Percentiles rank a stretch among this genome's conserved stretches.
phyloP scores from a whole-genome alignment of 2,329 filamentous ascomycete species.

The Coniochaeta prunicola region DNA sequence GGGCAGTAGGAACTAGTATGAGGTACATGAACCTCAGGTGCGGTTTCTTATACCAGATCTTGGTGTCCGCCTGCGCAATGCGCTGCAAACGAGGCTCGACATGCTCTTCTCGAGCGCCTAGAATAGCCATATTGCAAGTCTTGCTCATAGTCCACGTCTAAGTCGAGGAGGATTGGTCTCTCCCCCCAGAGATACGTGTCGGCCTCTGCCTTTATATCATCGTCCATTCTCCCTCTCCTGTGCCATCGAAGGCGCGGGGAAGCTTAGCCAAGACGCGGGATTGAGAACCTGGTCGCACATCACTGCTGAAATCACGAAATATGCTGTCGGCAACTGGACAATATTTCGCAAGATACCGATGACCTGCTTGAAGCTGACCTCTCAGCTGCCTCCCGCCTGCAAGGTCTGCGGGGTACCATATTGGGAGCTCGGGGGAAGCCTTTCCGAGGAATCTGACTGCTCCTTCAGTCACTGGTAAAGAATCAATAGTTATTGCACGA shows the following conservation, averaged over 20 bases:
- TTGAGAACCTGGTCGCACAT: background rate
- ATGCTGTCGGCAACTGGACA: background rate
- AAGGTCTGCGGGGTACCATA: background rate
- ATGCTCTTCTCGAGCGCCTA: constrained; percentile 25
- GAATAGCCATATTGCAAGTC: constrained; percentile 14
- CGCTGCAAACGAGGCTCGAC: constrained; percentile 24
- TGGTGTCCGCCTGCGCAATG: constrained; percentile 6
- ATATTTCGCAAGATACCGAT: background rate
- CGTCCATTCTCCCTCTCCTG: background rate
- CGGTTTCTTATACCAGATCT: constrained; percentile 31
- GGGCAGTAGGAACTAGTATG: constrained; percentile 28
- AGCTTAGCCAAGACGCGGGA: background rate
- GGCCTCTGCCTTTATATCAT: background rate
- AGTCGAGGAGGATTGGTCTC: background rate
- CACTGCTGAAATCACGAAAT: background rate
- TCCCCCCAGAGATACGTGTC: background rate
- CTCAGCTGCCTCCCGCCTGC: background rate
- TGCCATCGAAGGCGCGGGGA: background rate
- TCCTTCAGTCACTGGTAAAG: background rate
- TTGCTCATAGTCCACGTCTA: background rate
- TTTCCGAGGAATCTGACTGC: background rate
- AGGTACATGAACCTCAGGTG: constrained; percentile 30
- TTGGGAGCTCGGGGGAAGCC: background rate
- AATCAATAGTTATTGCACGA: background rate
- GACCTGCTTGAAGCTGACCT: background rate